Percentiles rank a stretch among this genome's conserved stretches.
Conservation (phyloP, 345 rosid species). For the Hibiscus mutabilis region DNA sequence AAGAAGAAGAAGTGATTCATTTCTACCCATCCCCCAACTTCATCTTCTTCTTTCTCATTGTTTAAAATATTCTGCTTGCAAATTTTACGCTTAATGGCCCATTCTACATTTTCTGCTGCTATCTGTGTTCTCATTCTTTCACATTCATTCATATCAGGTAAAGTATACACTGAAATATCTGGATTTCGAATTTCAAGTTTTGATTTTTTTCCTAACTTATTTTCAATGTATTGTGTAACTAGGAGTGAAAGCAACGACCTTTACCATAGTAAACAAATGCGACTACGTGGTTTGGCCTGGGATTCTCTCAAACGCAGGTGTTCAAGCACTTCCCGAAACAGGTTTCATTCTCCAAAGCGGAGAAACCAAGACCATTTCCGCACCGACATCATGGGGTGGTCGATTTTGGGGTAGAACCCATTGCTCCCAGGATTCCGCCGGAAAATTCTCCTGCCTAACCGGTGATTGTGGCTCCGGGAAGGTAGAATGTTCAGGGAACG, state of each 20-base stretch:
- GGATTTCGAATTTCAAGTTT: neutral
- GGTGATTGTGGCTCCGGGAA: conserved; percentile 83
- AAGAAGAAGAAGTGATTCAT: conserved; percentile 6
- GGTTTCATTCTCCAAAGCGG: conserved; percentile 73
- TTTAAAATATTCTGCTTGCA: neutral
- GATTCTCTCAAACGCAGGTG: conserved; percentile 65
- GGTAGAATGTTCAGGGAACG: conserved; percentile 67
- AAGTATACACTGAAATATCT: neutral
- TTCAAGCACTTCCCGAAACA: conserved; percentile 58
- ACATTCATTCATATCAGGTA: conserved; percentile 5
- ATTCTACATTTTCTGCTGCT: conserved; percentile 18
- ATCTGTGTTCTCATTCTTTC: conserved; percentile 16
- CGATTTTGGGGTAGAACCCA: conserved; percentile 86
- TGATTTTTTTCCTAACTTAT: neutral
- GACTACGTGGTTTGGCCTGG: conserved; percentile 88
- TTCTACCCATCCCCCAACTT: neutral
- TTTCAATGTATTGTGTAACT: neutral
- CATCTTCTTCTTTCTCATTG: conserved; percentile 19
- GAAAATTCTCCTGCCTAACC: conserved; percentile 64
- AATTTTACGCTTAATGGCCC: conserved; percentile 27
- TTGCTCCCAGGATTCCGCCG: conserved; percentile 58
- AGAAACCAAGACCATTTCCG: conserved; percentile 41
- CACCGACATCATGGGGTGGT: conserved; percentile 90
- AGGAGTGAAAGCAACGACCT: conserved; percentile 51
- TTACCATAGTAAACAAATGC: conserved; percentile 61